Evolutionary conservation across 371 early-diverging fungal genomes (phyloP), one percentile per base, ranked within the genome.

Genomic region (Circinella minor): DNA sequence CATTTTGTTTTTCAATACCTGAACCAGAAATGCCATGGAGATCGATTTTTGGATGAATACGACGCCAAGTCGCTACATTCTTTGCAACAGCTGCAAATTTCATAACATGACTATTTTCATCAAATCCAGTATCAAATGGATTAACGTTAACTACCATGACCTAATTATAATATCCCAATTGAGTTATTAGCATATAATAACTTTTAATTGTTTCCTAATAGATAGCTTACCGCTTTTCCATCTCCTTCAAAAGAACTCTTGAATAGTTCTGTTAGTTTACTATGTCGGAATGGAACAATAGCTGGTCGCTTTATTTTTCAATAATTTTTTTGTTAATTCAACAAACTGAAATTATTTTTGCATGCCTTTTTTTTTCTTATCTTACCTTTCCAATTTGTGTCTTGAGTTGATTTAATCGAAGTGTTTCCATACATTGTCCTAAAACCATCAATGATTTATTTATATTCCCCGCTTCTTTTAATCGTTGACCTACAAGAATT

Each of bases 401-500:
- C 27, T 75, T 80, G 11, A 76, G 49, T 67, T 90, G 91, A 74
- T 93, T 92, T 34, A 78, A 70, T 36, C 90, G 76, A 15, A 89
- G 67, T 0, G 86, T 85, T 55, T 93, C 91, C 82, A 93, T 83
- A 71, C 92, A 92, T 67, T 98, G 99, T 37, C 98, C 96, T 0
- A 99, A 87, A 0, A 96, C 96, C 82, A 98, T 92, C 47, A 99
- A 86, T 37, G 95, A 94, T 71, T 91, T 89, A 82, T 99, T 99
- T 75, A 98, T 98, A 69, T 94, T 93, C 17, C 96, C 96, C 0
- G 95, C 94, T 76, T 99, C 99, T 66, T 92, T 94, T 66, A 94
- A 80, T 51, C 96, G 80, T 60, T 94, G 95, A 1, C 97, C 83
- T 72, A 59, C 51, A 51, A 51, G 8, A 51, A 13, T 1, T 15